Base-by-base conservation (phyloP, 2,329 filamentous ascomycete species). In the Diplodia corticola region DNA sequence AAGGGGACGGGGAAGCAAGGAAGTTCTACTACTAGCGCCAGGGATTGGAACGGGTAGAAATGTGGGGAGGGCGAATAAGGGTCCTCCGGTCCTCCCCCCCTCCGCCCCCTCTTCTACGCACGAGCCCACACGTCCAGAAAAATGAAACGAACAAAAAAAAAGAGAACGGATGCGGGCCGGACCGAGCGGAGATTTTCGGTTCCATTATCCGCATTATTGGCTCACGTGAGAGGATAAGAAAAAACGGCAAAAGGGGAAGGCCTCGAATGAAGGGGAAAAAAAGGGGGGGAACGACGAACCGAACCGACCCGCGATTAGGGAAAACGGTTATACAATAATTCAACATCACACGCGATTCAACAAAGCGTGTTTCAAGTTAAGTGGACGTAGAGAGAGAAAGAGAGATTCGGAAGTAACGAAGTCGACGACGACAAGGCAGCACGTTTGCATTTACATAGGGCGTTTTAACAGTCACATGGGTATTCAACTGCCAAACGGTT, bases 401-500 rank as follows among this genome's bases (percentile, higher is more conserved):
- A 15, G 26, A 49, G 28, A 22, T 28, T 13, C n/a, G 40, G 44
- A 61, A 35, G 40, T 35, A 13, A 57, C 37, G 55, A 49, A 35
- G 57, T 61, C 17, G 57, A 61, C 44, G 40, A 61, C 24, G 4
- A 33, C 30, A 10, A 33, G 12, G 30, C 9, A 33, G 30, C 30
- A 33, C 30, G 9, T 20, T 60, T 61, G 57, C 57, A 61, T 61
- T 33, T 26, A 22, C 40, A 12, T 22, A 30, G 57, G 57, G 57
- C 40, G 40, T 61, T 61, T 60, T 61, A 30, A 61, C 26, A 60
- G 20, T 40, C n/a, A 57, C 22, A n/a, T 10, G 57, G 57, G 57
- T 61, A 61, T 61, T 61, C 57, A 61, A 61, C 57, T 61, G 57
- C 57, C 57, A 24, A 44, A 44, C 24, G 57, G 57, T 46, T 46